Evolutionary conservation across 2,329 filamentous ascomycete species (phyloP).

Genomic region (Periglandula ipomoeae): DNA sequence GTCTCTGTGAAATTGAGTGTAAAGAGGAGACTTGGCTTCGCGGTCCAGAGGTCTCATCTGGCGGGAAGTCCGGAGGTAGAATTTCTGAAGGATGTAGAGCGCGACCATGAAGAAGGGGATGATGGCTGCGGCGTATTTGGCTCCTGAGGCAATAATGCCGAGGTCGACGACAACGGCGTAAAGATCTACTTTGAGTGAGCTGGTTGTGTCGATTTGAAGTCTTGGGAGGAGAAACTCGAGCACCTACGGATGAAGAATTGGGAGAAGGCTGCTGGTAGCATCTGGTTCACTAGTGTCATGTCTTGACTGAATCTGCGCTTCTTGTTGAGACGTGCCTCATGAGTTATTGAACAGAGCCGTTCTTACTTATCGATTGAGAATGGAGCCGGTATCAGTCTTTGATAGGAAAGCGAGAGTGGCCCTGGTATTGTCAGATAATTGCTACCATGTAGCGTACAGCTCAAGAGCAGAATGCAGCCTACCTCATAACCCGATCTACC

Average conservation of each 20-base stretch:
- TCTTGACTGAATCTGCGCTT: not conserved
- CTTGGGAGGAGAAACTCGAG: no score
- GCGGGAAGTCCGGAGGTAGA: slow-evolving; percentile 39
- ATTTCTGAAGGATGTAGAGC: slow-evolving; percentile 15
- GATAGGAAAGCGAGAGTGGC: not conserved
- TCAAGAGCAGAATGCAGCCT: not conserved
- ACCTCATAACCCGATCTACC: not conserved
- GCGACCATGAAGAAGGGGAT: slow-evolving; percentile 14
- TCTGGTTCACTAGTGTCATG: not conserved
- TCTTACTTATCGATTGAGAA: not conserved
- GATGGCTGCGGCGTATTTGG: slow-evolving; percentile 7
- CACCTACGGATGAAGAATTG: no score
- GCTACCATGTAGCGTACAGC: not conserved
- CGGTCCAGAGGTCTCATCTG: slow-evolving; percentile 46
- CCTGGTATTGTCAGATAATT: not conserved
- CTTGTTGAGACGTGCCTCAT: not conserved
- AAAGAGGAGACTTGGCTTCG: slow-evolving; percentile 40
- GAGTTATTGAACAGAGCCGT: not conserved
- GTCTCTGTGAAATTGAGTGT: slow-evolving; percentile 29
- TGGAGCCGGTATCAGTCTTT: not conserved
- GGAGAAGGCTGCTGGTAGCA: not conserved
- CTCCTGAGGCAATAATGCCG: no score
- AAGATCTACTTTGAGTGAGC: no score
- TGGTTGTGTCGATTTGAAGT: no score
- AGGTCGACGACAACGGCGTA: no score